A percentile compares a stretch with the other conserved stretches of the same genome.
Conservation (phyloP, 768 basidiomycete genomes). For the Boletus pseudopeckii region DNA sequence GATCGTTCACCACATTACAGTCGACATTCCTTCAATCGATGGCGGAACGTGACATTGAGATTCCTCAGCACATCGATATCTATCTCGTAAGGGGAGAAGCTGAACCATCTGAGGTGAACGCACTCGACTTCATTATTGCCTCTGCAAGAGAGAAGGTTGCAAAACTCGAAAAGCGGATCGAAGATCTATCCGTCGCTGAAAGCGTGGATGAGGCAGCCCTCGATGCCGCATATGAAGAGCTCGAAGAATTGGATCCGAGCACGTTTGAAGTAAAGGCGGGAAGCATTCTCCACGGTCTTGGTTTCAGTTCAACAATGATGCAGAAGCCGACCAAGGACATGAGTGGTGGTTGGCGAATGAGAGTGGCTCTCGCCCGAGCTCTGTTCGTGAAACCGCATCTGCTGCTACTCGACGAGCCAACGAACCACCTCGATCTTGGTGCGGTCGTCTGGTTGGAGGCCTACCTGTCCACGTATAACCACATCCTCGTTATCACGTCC, state of each 20-base stretch:
- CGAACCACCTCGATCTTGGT: conserved; percentile 92
- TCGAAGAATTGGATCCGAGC: conserved; percentile 93
- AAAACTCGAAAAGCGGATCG: conserved; percentile 87
- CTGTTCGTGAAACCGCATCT: conserved; percentile 97
- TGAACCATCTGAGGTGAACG: conserved; percentile 92
- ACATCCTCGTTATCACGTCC: conserved; percentile 95
- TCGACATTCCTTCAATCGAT: conserved; percentile 96
- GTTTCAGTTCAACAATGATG: conserved; percentile 92
- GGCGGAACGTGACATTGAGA: conserved; percentile 91
- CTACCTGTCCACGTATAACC: conserved; percentile 96
- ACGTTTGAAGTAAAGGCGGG: conserved; percentile 97
- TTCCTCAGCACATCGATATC: conserved; percentile 94
- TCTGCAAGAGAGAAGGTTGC: conserved; percentile 94
- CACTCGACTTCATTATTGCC: conserved; percentile 93
- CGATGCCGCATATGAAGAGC: conserved; percentile 88
- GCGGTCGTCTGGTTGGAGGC: conserved; percentile 99
- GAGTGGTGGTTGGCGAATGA: conserved; percentile 99
- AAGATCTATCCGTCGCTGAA: conserved; percentile 88
- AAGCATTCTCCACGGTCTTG: conserved; percentile 95
- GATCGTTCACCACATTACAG: conserved; percentile 36
- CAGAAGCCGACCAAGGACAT: conserved; percentile 95
- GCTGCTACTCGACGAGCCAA: conserved; percentile 88
- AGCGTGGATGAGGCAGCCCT: conserved; percentile 84
- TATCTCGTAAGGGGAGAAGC: conserved; percentile 96
- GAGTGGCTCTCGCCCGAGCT: conserved; percentile 93